phyloP scores from a whole-genome alignment of 2,329 filamentous ascomycete species.

The Orbilia ellipsospora region DNA sequence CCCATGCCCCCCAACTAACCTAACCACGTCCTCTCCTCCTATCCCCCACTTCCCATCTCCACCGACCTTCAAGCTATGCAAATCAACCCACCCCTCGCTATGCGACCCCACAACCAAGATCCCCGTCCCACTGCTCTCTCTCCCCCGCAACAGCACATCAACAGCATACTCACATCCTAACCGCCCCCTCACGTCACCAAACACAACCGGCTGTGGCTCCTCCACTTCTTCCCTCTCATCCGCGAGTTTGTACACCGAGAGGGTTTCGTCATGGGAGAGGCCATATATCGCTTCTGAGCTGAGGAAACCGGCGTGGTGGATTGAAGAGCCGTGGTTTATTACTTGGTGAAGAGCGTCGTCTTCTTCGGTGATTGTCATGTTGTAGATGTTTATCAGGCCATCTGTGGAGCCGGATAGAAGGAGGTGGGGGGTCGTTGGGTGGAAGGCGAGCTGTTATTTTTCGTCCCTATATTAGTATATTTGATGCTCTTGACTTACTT shows the following conservation, averaged over 20 bases:
- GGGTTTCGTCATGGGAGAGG: conserved; percentile 80
- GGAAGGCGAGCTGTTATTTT: conserved; percentile 67
- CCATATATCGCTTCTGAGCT: conserved; percentile 73
- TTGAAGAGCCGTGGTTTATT: conserved; percentile 79
- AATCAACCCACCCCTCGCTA: conserved; percentile 70
- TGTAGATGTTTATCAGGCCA: conserved; percentile 80
- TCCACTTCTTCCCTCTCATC: conserved; percentile 72
- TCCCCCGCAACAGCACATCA: conserved; percentile 72
- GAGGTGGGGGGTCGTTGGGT: conserved; percentile 70
- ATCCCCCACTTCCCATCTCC: conserved; percentile 66
- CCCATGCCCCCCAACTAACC: conserved; percentile 72
- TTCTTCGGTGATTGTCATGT: conserved; percentile 69
- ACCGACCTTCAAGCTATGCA: conserved; percentile 70
- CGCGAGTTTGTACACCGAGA: conserved; percentile 77
- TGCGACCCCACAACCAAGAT: conserved; percentile 54
- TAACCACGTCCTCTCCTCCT: conserved; percentile 69
- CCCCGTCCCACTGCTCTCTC: conserved; percentile 66
- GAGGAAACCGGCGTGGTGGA: conserved; percentile 80
- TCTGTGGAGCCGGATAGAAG: conserved; percentile 83
- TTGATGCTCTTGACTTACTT: not conserved
- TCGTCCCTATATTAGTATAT: too few species aligned
- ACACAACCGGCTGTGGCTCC: conserved; percentile 66
- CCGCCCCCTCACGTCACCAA: conserved; percentile 76
- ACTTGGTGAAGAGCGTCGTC: conserved; percentile 81
- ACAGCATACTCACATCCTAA: conserved; percentile 79